These are phyloP conservation scores for Scedosporium apiospermum DNA, from an alignment of 2,329 filamentous ascomycete genomes.

Conservation along the genomic window DNA sequence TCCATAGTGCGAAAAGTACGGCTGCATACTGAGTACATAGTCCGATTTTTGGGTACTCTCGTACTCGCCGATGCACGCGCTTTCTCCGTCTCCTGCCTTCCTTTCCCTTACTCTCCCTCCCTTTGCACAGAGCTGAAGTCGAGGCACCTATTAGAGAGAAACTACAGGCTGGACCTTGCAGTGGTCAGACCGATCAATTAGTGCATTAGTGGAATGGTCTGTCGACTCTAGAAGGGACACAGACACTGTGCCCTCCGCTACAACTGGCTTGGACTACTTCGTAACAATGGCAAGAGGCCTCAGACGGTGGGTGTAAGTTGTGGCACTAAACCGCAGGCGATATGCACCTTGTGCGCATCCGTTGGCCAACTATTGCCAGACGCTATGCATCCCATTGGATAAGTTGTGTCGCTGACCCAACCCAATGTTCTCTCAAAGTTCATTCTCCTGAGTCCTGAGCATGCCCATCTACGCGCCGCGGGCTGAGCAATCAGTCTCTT, in stretches of 20 bases:
- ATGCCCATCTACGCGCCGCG: neutral
- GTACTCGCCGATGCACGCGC: neutral
- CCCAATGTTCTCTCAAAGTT: neutral
- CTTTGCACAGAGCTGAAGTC: neutral
- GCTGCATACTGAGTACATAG: neutral
- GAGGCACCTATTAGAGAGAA: neutral
- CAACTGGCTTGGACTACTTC: neutral
- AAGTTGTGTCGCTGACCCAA: neutral
- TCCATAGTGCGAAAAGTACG: too few species aligned
- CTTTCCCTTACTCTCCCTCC: neutral
- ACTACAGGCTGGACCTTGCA: neutral
- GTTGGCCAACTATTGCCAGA: neutral
- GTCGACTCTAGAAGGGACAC: neutral
- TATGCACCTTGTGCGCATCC: constrained; percentile 1
- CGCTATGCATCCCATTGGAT: constrained; percentile 1
- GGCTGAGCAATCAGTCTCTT: neutral
- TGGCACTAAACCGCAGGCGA: constrained; percentile 1
- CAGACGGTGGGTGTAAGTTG: neutral
- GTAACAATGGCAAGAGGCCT: neutral
- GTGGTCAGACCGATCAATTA: too few species aligned
- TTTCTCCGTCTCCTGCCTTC: neutral
- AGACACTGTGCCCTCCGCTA: neutral
- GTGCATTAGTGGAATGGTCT: neutral
- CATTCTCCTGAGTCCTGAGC: neutral
- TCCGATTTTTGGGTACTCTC: neutral